Conservation (phyloP, 1,284 basidiomycete species). For the Malassezia globosa region DNA sequence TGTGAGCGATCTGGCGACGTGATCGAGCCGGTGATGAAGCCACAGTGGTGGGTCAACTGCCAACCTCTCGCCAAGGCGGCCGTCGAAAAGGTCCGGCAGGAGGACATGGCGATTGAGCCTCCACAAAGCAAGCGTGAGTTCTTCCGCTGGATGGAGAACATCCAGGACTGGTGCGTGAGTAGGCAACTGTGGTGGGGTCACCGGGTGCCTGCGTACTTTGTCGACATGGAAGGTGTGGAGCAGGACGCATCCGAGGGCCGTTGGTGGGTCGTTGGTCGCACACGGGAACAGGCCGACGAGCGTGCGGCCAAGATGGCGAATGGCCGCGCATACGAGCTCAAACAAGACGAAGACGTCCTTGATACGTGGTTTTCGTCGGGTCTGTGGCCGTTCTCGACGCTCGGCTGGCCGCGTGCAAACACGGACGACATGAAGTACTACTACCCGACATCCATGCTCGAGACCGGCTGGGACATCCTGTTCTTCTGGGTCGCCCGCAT, state of each 20-base stretch:
- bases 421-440: slow-evolving; percentile 52
- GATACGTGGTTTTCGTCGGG: slow-evolving; percentile 99
- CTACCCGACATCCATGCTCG: slow-evolving; percentile 79
- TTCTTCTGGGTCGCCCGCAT: slow-evolving; percentile 99
- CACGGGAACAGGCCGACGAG: slow-evolving; percentile 64
- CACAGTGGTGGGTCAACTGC: slow-evolving; percentile 98
- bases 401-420: slow-evolving; percentile 76
- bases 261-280: slow-evolving; percentile 74
- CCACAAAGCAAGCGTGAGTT: slow-evolving; percentile 82
- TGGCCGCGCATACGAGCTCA: slow-evolving; percentile 61
- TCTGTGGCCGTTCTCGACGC: slow-evolving; percentile 93
- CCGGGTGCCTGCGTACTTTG: slow-evolving; percentile 85
- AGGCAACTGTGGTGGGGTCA: slow-evolving; percentile 99
- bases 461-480: slow-evolving; percentile 97
- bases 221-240: slow-evolving; percentile 67
- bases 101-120: slow-evolving; percentile 57
- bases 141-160: slow-evolving; percentile 89
- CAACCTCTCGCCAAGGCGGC: slow-evolving; percentile 67
- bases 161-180: slow-evolving; percentile 99
- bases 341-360: slow-evolving; percentile 93
- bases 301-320: slow-evolving; percentile 65
- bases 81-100: slow-evolving; percentile 61
- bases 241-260: slow-evolving; percentile 53
- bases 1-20: slow-evolving; percentile 60
- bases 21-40: slow-evolving; percentile 90